These are phyloP conservation scores for Austropuccinia psidii DNA, from an alignment of 1,284 basidiomycete genomes.

Conservation along the genomic window DNA sequence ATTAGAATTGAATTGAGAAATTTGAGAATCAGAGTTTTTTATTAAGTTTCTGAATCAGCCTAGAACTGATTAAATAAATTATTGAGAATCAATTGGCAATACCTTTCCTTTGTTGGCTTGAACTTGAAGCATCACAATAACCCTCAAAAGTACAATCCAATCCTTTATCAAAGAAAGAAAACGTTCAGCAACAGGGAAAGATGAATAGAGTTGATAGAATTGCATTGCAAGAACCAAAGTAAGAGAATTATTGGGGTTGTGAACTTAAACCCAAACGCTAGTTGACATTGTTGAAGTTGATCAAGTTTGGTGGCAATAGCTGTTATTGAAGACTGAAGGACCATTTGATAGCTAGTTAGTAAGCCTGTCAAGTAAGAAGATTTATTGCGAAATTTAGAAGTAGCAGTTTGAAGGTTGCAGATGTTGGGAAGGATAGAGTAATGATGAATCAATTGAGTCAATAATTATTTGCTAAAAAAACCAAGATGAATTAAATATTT, in stretches of 20 bases:
- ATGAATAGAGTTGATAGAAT: conserved; percentile 4
- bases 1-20: background rate
- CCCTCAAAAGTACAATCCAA: conserved; percentile 26
- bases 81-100: too few relatives aligned
- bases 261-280: background rate
- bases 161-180: conserved; percentile 5
- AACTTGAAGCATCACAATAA: conserved; percentile 19
- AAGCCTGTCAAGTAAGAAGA: background rate
- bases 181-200: background rate
- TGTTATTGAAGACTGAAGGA: too few relatives aligned
- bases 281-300: too few relatives aligned
- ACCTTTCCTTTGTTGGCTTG: conserved; percentile 22
- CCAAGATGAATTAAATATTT: background rate
- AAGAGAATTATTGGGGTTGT: conserved; percentile 3
- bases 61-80: conserved; percentile 12
- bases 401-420: background rate
- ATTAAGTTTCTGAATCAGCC: background rate
- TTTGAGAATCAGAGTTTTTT: background rate
- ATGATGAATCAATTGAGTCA: background rate
- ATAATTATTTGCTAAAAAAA: background rate
- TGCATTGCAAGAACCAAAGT: conserved; percentile 22
- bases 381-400: background rate
- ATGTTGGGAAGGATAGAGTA: background rate
- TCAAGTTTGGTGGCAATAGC: too few relatives aligned
- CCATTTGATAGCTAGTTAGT: background rate